Conservation (phyloP, 108 stramenopile genomes). For the Cyclostephanos invisitatus region DNA sequence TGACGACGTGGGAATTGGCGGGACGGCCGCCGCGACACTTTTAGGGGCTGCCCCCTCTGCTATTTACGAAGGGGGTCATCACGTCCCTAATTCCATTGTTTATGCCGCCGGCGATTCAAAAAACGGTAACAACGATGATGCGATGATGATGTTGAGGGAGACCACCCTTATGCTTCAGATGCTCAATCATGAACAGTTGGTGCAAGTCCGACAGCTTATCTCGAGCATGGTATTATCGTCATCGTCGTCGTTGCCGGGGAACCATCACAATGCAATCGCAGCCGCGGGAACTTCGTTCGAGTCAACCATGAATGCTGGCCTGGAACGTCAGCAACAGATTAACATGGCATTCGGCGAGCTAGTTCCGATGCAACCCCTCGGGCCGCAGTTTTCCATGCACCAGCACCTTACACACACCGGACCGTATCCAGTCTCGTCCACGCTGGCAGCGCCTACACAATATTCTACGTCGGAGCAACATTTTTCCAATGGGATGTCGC, state of each 20-base stretch:
- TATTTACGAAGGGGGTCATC: slow-evolving; percentile 34
- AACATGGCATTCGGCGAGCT: neutral
- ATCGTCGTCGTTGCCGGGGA: neutral
- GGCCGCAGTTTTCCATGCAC: slow-evolving; percentile 14
- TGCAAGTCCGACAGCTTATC: slow-evolving; percentile 39
- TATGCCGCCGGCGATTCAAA: slow-evolving; percentile 3
- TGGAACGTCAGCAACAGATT: neutral
- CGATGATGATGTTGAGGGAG: slow-evolving; percentile 18
- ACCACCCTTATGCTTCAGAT: slow-evolving; percentile 29
- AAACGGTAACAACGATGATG: neutral
- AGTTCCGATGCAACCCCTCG: neutral
- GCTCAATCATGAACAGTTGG: slow-evolving; percentile 34
- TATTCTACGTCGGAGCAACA: slow-evolving; percentile 3
- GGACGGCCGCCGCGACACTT: neutral
- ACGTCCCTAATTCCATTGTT: slow-evolving; percentile 49
- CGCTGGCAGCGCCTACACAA: neutral
- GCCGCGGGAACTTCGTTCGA: neutral
- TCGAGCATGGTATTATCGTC: slow-evolving; percentile 10
- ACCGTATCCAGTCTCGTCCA: neutral
- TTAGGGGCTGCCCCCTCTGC: neutral
- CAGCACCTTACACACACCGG: neutral
- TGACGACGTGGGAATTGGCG: no score
- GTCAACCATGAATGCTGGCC: neutral
- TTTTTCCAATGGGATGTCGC: neutral
- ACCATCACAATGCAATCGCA: neutral